Evolutionary conservation across 192 early-diverging fungal species (phyloP).

Genomic region (Umbelopsis sp.): DNA sequence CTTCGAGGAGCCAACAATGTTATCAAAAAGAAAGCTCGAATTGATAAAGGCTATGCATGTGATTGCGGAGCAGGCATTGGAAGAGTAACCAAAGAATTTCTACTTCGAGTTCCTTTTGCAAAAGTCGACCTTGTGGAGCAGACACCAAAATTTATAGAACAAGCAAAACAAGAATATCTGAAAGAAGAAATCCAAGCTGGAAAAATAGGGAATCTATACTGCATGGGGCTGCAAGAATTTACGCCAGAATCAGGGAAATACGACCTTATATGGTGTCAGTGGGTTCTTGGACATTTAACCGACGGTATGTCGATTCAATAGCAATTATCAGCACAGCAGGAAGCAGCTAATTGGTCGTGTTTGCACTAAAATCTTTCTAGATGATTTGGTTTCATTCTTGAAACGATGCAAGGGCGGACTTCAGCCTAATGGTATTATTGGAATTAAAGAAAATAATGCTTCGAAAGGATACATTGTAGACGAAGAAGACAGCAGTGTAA

Average conservation of each 20-base stretch:
- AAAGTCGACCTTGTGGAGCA: conserved; percentile 93
- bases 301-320: conserved; percentile 63
- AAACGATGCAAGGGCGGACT: conserved; percentile 72
- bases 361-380: conserved; percentile 37
- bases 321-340: neutral
- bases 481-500: conserved; percentile 81
- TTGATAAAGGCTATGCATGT: conserved; percentile 41
- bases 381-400: conserved; percentile 85
- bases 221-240: conserved; percentile 84
- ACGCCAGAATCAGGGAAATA: conserved; percentile 67
- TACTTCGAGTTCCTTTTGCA: conserved; percentile 73
- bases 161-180: conserved; percentile 66
- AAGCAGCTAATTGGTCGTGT: neutral
- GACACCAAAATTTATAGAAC: conserved; percentile 72
- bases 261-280: conserved; percentile 98
- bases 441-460: conserved; percentile 92
- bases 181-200: conserved; percentile 55
- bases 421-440: conserved; percentile 70
- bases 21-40: conserved; percentile 22
- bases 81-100: conserved; percentile 84
- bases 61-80: conserved; percentile 98
- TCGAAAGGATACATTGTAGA: conserved; percentile 69
- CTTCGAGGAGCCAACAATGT: conserved; percentile 26
- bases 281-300: conserved; percentile 93
- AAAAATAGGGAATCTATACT: conserved; percentile 66